These are phyloP conservation scores for Candida buenavistaensis DNA, from an alignment of 1,139 yeast genomes.

Conservation along the genomic window DNA sequence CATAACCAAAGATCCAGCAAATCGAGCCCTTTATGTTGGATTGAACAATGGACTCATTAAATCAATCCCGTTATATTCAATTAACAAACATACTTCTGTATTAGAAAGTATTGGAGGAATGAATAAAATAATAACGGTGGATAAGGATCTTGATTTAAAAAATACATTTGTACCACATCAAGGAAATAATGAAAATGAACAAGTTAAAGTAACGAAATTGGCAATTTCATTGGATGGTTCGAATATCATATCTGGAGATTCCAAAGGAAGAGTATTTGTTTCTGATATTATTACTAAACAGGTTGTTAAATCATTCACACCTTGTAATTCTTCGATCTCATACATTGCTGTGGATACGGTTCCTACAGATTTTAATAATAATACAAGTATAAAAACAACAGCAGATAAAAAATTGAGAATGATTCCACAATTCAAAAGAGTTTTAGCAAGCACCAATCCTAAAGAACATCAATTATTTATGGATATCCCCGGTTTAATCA, in stretches of 20 bases:
- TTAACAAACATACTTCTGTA: constrained; percentile 40
- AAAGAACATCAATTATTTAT: constrained; percentile 50
- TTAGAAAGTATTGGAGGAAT: constrained; percentile 59
- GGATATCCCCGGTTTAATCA: constrained; percentile 34
- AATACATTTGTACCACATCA: constrained; percentile 63
- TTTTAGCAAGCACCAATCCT: constrained; percentile 44
- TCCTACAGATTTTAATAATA: constrained; percentile 17
- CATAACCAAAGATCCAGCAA: constrained; percentile 78
- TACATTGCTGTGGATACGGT: constrained; percentile 21
- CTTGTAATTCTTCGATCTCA: constrained; percentile 44
- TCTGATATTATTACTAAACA: constrained; percentile 80
- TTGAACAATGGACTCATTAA: constrained; percentile 62
- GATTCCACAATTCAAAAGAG: constrained; percentile 62
- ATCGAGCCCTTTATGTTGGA: constrained; percentile 74
- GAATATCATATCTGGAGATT: constrained; percentile 70
- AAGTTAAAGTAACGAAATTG: constrained; percentile 47
- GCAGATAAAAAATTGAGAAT: constrained; percentile 41
- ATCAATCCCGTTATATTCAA: constrained; percentile 54
- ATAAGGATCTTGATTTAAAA: constrained; percentile 48
- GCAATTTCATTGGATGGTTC: constrained; percentile 77
- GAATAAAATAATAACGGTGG: constrained; percentile 53
- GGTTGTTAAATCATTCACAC: constrained; percentile 63
- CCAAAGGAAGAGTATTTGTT: constrained; percentile 62
- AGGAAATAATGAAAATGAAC: constrained; percentile 16
- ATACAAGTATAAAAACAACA: too few species aligned